Conservation (phyloP, 305 asterid genomes). For the Striga hermonthica region DNA sequence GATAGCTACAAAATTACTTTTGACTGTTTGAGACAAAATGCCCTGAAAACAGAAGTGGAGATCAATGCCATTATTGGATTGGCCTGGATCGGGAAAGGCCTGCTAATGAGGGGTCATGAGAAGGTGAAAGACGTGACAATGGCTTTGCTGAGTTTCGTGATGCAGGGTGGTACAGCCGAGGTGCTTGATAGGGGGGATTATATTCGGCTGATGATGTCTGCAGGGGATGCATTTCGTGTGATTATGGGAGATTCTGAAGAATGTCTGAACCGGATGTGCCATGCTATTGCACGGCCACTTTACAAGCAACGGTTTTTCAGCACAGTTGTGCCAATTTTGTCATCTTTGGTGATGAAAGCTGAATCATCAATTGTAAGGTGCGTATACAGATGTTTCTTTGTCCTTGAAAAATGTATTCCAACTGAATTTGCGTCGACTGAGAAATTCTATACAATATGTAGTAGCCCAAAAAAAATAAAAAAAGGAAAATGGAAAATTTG, state of each 20-base stretch:
- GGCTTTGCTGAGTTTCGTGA: constrained; percentile 61
- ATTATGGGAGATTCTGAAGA: constrained; percentile 76
- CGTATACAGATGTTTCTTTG: constrained; percentile 15
- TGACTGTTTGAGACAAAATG: constrained; percentile 42
- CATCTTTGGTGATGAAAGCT: constrained; percentile 50
- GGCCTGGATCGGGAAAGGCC: constrained; percentile 96
- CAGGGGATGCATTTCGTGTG: constrained; percentile 85
- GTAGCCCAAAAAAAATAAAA: too few relatives aligned
- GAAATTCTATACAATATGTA: too few relatives aligned
- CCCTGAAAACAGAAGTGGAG: constrained; percentile 35
- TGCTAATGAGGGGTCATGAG: constrained; percentile 94
- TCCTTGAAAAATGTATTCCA: too few relatives aligned
- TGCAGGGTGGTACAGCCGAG: constrained; percentile 39
- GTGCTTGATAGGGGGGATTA: constrained; percentile 43
- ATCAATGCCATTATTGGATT: constrained; percentile 59
- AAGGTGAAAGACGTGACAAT: constrained; percentile 65
- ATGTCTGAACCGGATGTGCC: constrained; percentile 71
- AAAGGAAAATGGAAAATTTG: too few relatives aligned
- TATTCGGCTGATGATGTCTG: constrained; percentile 56
- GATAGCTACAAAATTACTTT: constrained; percentile 36
- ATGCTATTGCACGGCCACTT: constrained; percentile 78
- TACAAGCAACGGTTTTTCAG: constrained; percentile 92
- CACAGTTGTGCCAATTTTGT: constrained; percentile 64
- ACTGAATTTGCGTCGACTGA: too few relatives aligned
- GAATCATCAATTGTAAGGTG: constrained; percentile 58